Base-by-base conservation (phyloP, 768 basidiomycete species). In the Suillus subaureus region DNA sequence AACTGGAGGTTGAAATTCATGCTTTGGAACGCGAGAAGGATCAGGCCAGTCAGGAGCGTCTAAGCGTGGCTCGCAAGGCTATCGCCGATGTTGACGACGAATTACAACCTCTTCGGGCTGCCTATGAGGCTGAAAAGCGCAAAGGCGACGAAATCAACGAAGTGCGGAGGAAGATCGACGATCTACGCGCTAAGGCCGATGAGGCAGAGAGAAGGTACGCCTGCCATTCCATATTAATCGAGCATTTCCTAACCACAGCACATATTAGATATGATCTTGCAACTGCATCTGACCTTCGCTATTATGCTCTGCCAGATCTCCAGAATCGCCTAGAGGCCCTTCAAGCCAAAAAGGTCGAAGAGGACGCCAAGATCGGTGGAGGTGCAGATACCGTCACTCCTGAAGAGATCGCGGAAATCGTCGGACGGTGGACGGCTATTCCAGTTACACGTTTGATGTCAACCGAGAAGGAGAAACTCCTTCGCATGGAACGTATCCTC, bases 1-100 rank as follows among this genome's bases (percentile, higher is more conserved):
- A 97, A 73, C 84, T 99, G 35, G 93, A 98, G 73, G 89, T 99
- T 23, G 97, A 97, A 74, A 92, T 97, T 26, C 96, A 97, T 74
- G 97, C 97, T 12, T 80, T 98, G 61, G 93, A 96, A 74, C 87
- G 95, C 56, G 96, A 97, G 76, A 96, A 94, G 76, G 96, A 97
- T 66, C 74, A 86, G 6, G 92, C 93, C 6, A 95, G 93, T 71
- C 92, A 93, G 77, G 94, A 96, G 64, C 87, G 94, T 15, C 82
- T 97, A 13, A 82, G 83, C 43, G 68, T 79, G 21, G 94, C 94
- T 9, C 87, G 85, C 68, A 96, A 93, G 77, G 85, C 86, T 5
- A 89, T 94, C 67, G 88, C 92, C 3, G 88, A 94, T 55, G 87
- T 96, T 49, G 93, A 95, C 51, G 96, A 97, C 64, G 79, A 94